A percentile compares a stretch with the other conserved stretches of the same genome.
Evolutionary conservation across 257 asterid species (phyloP).

Genomic region (Mentha longifolia): DNA sequence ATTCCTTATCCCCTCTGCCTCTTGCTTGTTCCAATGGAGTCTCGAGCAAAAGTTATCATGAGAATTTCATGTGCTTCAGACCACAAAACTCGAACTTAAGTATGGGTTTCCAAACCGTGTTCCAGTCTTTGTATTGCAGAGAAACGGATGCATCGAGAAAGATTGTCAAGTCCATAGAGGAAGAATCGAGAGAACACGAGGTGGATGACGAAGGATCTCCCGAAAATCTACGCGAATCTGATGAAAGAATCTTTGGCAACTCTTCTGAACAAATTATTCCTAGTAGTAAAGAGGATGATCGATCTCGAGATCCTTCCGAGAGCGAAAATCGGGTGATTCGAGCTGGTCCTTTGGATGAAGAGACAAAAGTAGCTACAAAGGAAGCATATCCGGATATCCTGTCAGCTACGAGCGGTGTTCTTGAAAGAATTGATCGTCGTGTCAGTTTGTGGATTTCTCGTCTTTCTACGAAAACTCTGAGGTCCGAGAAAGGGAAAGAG

Average conservation of each 20-base stretch:
- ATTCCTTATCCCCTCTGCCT: slow-evolving; percentile 14
- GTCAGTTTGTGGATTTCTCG: slow-evolving; percentile 72
- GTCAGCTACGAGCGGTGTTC: slow-evolving; percentile 5
- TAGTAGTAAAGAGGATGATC: background rate
- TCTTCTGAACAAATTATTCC: slow-evolving; percentile 7
- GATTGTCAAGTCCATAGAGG: slow-evolving; percentile 31
- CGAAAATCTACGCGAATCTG: background rate
- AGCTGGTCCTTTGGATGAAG: slow-evolving; percentile 28
- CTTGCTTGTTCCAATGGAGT: slow-evolving; percentile 36
- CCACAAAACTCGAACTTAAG: slow-evolving; percentile 26
- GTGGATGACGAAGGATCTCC: slow-evolving; percentile 33
- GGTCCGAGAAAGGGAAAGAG: slow-evolving; percentile 35
- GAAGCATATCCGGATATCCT: slow-evolving; percentile 24
- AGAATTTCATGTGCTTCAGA: background rate
- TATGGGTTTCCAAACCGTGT: slow-evolving; percentile 52
- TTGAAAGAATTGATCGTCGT: slow-evolving; percentile 27
- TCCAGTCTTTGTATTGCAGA: slow-evolving; percentile 51
- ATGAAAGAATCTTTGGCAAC: slow-evolving; percentile 19
- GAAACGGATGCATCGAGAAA: slow-evolving; percentile 26
- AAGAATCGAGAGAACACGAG: slow-evolving; percentile 28
- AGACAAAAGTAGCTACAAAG: slow-evolving; percentile 22
- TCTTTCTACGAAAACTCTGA: slow-evolving; percentile 42
- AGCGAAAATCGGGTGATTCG: slow-evolving; percentile 6
- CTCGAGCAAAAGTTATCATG: slow-evolving; percentile 16
- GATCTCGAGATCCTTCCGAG: background rate